phyloP scores from a whole-genome alignment of 257 asterid genomes.

The Asclepias syriaca region DNA sequence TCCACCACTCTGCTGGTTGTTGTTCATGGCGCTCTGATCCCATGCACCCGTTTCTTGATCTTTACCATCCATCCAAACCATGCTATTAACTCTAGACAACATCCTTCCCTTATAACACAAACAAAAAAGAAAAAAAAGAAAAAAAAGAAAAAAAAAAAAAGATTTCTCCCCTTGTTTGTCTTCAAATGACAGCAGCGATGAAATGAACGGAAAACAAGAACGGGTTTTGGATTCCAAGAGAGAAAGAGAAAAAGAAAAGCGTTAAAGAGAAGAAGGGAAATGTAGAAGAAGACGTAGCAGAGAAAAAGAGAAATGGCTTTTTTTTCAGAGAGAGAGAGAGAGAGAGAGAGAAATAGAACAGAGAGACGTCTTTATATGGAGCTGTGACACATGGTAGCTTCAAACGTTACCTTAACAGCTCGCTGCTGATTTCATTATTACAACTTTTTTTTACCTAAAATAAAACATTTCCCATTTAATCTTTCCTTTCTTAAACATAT shows the following conservation, averaged over 20 bases:
- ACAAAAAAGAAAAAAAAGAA: too few species aligned
- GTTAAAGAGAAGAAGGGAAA: conserved; percentile 21
- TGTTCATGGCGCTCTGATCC: conserved; percentile 33
- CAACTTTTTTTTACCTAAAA: background rate
- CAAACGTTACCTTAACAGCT: conserved; percentile 19
- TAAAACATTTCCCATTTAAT: background rate
- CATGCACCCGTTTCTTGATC: conserved; percentile 48
- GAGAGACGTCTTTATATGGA: conserved; percentile 18
- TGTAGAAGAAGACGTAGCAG: conserved; percentile 19
- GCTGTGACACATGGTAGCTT: conserved; percentile 27
- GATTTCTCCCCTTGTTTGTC: too few species aligned
- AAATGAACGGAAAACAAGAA: background rate
- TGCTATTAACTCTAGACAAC: conserved; percentile 60
- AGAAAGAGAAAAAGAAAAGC: conserved; percentile 1
- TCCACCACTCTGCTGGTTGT: conserved; percentile 6
- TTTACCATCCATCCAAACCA: conserved; percentile 70
- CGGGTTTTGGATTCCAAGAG: background rate
- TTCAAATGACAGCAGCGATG: background rate
- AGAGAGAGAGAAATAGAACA: background rate
- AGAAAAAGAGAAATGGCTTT: conserved; percentile 28
- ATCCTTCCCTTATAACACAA: conserved; percentile 12
- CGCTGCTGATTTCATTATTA: background rate
- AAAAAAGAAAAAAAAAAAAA: too few species aligned
- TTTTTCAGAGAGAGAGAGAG: background rate
- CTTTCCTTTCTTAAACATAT: background rate